phyloP scores from a whole-genome alignment of 129 eudicot species.

The Scalesia atractyloides region DNA sequence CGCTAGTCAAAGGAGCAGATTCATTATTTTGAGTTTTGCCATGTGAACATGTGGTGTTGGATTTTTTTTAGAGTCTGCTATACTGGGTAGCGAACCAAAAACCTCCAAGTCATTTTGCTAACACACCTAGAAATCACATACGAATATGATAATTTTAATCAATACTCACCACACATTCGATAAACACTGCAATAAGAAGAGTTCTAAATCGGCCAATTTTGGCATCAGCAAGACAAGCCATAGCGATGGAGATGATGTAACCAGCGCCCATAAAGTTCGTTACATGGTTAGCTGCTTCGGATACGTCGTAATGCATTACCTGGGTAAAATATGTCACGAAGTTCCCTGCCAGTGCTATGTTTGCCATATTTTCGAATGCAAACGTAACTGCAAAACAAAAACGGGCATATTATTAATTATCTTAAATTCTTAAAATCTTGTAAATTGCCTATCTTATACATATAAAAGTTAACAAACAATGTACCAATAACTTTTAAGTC shows the following conservation, averaged over 20 bases:
- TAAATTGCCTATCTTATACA: not conserved
- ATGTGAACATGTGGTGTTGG: too few species aligned
- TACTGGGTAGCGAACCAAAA: too few species aligned
- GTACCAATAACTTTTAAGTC: too few species aligned
- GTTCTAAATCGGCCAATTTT: slow-evolving; percentile 60
- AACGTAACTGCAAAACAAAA: slow-evolving; percentile 43
- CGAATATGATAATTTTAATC: not conserved
- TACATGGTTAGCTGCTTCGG: slow-evolving; percentile 64
- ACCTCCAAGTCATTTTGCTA: too few species aligned
- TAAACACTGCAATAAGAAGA: slow-evolving; percentile 38
- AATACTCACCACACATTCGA: slow-evolving; percentile 56
- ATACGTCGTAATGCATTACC: slow-evolving; percentile 62
- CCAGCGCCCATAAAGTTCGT: slow-evolving; percentile 62
- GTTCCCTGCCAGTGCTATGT: slow-evolving; percentile 49
- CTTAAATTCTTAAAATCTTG: not conserved
- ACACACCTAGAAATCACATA: too few species aligned
- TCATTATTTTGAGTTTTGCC: too few species aligned
- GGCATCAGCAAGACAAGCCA: slow-evolving; percentile 69
- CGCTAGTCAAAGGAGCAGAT: too few species aligned
- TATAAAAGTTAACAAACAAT: not conserved
- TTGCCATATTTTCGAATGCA: slow-evolving; percentile 66
- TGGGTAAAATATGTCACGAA: slow-evolving; percentile 58
- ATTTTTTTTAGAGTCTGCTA: too few species aligned
- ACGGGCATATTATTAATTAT: not conserved
- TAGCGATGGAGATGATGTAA: slow-evolving; percentile 54